Conservation (phyloP, 192 early-diverging fungal genomes). For the Gryganskiella cystojenkinii region DNA sequence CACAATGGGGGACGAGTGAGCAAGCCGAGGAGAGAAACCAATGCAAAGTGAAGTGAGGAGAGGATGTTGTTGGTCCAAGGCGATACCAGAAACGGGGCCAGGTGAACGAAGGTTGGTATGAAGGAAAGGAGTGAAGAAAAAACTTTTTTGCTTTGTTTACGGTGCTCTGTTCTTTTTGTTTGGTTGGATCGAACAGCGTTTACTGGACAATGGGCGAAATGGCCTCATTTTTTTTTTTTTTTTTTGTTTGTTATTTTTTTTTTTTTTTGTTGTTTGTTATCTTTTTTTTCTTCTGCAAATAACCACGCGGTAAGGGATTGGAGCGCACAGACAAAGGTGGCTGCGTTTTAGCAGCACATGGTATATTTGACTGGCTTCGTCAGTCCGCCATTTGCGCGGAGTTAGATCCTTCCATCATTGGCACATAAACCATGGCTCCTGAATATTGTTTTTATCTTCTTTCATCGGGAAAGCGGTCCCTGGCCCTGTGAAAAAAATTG, state of each 20-base stretch:
- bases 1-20: constrained; percentile 2
- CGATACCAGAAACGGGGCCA: background rate
- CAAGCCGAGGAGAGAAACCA: background rate
- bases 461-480: too few relatives aligned
- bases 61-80: background rate
- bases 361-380: too few relatives aligned
- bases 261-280: background rate
- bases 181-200: background rate
- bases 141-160: background rate
- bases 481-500: too few relatives aligned
- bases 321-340: too few relatives aligned
- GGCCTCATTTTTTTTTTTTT: background rate
- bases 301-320: too few relatives aligned
- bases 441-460: too few relatives aligned
- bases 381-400: too few relatives aligned
- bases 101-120: background rate
- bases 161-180: background rate
- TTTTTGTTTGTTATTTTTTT: background rate
- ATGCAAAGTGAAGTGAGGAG: background rate
- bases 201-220: too few relatives aligned
- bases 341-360: too few relatives aligned
- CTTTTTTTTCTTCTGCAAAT: background rate
- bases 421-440: too few relatives aligned
- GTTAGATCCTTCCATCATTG: too few relatives aligned
- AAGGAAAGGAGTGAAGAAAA: constrained; percentile 10